Percentiles rank a stretch among this genome's conserved stretches.
These are phyloP conservation scores for Phytophthora nicotianae DNA, from an alignment of 352 stramenopile species.

Conservation along the genomic window DNA sequence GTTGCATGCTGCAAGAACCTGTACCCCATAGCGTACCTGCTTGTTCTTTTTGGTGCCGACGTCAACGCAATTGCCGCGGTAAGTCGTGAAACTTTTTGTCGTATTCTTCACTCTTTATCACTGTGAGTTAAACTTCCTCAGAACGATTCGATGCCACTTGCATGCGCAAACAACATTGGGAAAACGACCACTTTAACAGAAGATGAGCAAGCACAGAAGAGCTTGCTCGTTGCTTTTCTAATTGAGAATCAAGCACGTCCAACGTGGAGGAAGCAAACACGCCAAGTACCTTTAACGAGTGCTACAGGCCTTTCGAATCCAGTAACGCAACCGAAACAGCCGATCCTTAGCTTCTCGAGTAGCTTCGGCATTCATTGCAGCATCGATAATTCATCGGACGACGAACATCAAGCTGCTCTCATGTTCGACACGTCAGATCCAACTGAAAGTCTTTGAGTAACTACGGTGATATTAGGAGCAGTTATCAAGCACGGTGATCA, in stretches of 20 bases:
- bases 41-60: slow-evolving; percentile 74
- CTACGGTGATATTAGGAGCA: background rate
- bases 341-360: slow-evolving; percentile 43
- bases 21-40: slow-evolving; percentile 61
- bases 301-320: background rate
- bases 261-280: slow-evolving; percentile 50
- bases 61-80: slow-evolving; percentile 76
- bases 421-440: slow-evolving; percentile 41
- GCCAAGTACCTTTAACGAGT: background rate
- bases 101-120: background rate
- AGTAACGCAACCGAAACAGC: background rate
- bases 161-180: slow-evolving; percentile 44
- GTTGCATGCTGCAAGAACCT: slow-evolving; percentile 68
- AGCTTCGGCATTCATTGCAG: slow-evolving; percentile 33
- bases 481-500: slow-evolving; percentile 13
- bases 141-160: slow-evolving; percentile 74
- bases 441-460: slow-evolving; percentile 2
- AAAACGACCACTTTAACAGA: slow-evolving; percentile 3
- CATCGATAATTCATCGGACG: slow-evolving; percentile 22
- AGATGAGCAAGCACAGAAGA: slow-evolving; percentile 30
- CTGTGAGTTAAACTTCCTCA: slow-evolving; percentile 21
- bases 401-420: slow-evolving; percentile 17
- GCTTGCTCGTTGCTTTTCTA: slow-evolving; percentile 46
- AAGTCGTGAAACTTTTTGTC: background rate
- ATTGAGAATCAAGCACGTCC: slow-evolving; percentile 46